A percentile compares a stretch with the other conserved stretches of the same genome.
Evolutionary conservation across 2,329 filamentous ascomycete species (phyloP).

Genomic region (Pestalotiopsis sp.): DNA sequence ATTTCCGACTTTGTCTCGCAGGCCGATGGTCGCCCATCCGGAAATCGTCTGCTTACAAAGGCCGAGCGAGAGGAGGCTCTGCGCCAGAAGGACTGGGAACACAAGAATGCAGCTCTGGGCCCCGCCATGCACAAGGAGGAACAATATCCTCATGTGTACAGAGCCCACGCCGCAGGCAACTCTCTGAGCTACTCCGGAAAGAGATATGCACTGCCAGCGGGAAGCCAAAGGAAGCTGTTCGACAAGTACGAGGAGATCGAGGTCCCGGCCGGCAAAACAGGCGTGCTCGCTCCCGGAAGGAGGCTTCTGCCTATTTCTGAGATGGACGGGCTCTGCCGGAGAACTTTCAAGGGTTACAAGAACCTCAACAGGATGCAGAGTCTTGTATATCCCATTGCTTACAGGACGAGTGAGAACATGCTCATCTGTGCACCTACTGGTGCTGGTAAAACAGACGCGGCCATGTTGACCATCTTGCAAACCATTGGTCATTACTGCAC

Average conservation of each 20-base stretch:
- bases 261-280: constrained; percentile 81
- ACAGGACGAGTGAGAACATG: constrained; percentile 97
- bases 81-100: constrained; percentile 73
- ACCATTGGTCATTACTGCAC: constrained; percentile 82
- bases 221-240: constrained; percentile 69
- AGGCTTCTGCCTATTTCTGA: constrained; percentile 78
- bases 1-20: constrained; percentile 45
- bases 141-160: constrained; percentile 93
- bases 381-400: constrained; percentile 91
- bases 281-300: constrained; percentile 70
- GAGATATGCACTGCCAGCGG: constrained; percentile 79
- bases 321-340: constrained; percentile 84
- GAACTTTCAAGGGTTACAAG: constrained; percentile 95
- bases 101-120: constrained; percentile 76
- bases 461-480: constrained; percentile 94
- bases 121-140: constrained; percentile 72
- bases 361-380: constrained; percentile 97
- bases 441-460: constrained; percentile 98
- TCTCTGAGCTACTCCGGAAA: constrained; percentile 77
- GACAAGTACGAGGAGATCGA: constrained; percentile 87
- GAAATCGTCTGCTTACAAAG: constrained; percentile 66
- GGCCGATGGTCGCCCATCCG: constrained; percentile 34
- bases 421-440: constrained; percentile 96
- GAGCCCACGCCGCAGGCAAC: constrained; percentile 80
- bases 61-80: constrained; percentile 80